A percentile compares a stretch with the other conserved stretches of the same genome.
Conservation (phyloP, 2,329 filamentous ascomycete genomes). For the Beauveria medogensis region DNA sequence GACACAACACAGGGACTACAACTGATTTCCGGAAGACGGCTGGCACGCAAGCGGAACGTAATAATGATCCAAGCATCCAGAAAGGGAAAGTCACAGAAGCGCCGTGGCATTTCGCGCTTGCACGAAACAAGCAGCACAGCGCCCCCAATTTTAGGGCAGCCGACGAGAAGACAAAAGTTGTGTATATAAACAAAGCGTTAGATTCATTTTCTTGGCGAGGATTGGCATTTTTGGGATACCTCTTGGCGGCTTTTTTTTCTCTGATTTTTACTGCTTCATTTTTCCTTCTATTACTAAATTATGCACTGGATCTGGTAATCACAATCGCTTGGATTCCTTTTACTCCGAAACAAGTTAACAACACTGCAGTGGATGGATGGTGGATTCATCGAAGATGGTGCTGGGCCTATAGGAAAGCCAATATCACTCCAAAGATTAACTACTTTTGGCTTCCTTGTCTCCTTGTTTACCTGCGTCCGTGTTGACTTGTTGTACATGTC, state of each 20-base stretch:
- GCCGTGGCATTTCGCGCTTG: background rate
- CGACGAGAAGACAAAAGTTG: conserved; percentile 5
- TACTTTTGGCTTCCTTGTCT: background rate
- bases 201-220: conserved; percentile 1
- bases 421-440: background rate
- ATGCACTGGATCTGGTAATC: conserved; percentile 1
- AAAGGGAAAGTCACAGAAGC: conserved; percentile 1
- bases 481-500: background rate
- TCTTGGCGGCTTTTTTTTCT: background rate
- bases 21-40: conserved; percentile 9
- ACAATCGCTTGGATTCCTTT: background rate
- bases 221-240: background rate
- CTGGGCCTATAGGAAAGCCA: background rate
- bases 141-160: background rate
- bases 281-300: background rate
- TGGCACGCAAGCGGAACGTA: conserved; percentile 9
- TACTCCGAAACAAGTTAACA: background rate
- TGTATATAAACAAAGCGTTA: conserved; percentile 6
- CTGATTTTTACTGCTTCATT: background rate
- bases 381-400: background rate
- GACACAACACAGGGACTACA: conserved; percentile 1
- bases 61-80: background rate
- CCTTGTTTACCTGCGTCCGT: background rate
- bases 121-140: background rate
- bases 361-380: background rate